Base-by-base conservation (phyloP, 345 rosid species). In the Dovyalis caffra region DNA sequence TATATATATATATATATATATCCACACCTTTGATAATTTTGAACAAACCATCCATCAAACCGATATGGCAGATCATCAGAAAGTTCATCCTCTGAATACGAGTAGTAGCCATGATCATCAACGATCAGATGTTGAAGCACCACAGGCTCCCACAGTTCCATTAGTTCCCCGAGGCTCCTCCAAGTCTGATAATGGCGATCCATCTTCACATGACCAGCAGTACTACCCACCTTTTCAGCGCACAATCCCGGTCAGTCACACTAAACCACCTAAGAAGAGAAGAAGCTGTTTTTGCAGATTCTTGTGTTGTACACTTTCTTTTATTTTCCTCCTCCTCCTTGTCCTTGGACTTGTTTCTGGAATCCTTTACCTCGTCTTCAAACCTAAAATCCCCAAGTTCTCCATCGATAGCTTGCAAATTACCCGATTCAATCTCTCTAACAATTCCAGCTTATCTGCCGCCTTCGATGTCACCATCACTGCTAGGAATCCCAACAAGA, bases 371-470 rank as follows among this genome's bases (percentile, higher is more conserved):
- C 85, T 92, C 2, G 93, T 77, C 35, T 92, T 92, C 90, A 87
- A 66, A 47, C 98, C 98, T 3, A 92, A 94, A 76, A 72, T 94
- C 2, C 97, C 97, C 0, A 83, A 88, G 25, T 91, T 75, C 79
- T 83, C 89, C 5, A 78, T 94, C 29, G 95, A 94, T 80, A 73
- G 74, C 37, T 69, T 94, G 68, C 72, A 82, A 38, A 79, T 92
- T 28, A 87, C 92, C 35, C 88, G 82, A 64, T 89, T 92, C 83
- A 58, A 47, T 20, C 43, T 84, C 47, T 71, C 71, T 58, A 63
- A 66, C 45, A 69, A 89, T 40, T 78, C 90, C 43, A 89, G 87
- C 82, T 81, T 92, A 64, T 60, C 79, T 0, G 90, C 95, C 0
- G 75, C 87, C 45, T 91, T 92, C 53, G 84, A 88, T 37, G 90